phyloP scores from a whole-genome alignment of 2,329 filamentous ascomycete species.

The Trichophyton verrucosum region DNA sequence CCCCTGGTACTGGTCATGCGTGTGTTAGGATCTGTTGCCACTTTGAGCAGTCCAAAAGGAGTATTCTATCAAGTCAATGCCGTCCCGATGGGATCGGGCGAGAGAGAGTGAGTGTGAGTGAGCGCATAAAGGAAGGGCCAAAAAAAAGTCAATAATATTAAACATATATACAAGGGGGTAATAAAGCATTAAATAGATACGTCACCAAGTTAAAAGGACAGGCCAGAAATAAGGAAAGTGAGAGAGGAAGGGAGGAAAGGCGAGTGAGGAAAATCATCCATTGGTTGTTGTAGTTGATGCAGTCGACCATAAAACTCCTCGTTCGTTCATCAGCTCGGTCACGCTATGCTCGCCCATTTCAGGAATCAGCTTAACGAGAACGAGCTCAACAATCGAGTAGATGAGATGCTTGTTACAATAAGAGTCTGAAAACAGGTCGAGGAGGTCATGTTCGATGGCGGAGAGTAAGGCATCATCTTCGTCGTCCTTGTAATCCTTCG shows the following conservation, averaged over 20 bases:
- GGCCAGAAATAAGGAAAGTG: not conserved
- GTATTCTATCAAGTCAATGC: not conserved
- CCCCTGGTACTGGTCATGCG: slow-evolving; percentile 2
- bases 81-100: not conserved
- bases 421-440: slow-evolving; percentile 64
- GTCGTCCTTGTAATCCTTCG: slow-evolving; percentile 17
- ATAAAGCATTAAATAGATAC: not conserved
- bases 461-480: slow-evolving; percentile 41
- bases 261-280: not conserved
- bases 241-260: not conserved
- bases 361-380: slow-evolving; percentile 71
- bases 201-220: not conserved
- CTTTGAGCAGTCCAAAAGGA: not conserved
- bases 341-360: slow-evolving; percentile 65
- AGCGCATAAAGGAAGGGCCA: not conserved
- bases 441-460: slow-evolving; percentile 50
- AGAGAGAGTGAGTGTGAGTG: not conserved
- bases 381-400: slow-evolving; percentile 66
- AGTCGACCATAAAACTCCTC: slow-evolving; percentile 33
- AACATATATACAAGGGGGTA: not conserved
- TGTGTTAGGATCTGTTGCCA: not conserved
- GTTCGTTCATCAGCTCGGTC: slow-evolving; percentile 60
- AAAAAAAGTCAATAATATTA: slow-evolving; percentile 2
- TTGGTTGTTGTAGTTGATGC: not conserved
- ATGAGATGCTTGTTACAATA: slow-evolving; percentile 91